A percentile compares a stretch with the other conserved stretches of the same genome.
These are phyloP conservation scores for Astragalus glycyphyllos DNA, from an alignment of 306 rosid species.

Conservation along the genomic window DNA sequence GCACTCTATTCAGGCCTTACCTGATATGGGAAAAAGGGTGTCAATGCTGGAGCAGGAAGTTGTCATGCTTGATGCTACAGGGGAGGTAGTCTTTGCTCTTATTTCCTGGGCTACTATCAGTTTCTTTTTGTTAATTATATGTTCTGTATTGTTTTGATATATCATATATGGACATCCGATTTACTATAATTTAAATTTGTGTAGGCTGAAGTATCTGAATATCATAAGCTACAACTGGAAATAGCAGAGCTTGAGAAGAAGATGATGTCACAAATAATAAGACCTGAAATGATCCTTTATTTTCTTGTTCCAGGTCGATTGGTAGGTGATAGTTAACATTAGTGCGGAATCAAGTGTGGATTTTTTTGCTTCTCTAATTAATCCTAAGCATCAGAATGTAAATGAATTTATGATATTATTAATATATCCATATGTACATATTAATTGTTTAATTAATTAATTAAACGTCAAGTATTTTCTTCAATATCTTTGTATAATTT, in stretches of 20 bases:
- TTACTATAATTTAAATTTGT: constrained; percentile 30
- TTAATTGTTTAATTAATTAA: not conserved
- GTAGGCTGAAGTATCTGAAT: constrained; percentile 90
- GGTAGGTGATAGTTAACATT: constrained; percentile 60
- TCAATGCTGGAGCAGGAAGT: constrained; percentile 89
- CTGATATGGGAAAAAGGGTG: constrained; percentile 85
- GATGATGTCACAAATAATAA: constrained; percentile 87
- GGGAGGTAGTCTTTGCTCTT: constrained; percentile 84
- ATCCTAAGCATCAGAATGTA: constrained; percentile 13
- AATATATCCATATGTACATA: not conserved
- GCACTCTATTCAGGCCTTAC: constrained; percentile 71
- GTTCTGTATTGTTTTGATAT: constrained; percentile 1
- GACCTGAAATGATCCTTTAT: constrained; percentile 88
- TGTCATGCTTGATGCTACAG: constrained; percentile 82
- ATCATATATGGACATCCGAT: constrained; percentile 9
- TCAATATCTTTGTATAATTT: constrained; percentile 12
- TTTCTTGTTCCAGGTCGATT: constrained; percentile 95
- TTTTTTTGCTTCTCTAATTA: constrained; percentile 13
- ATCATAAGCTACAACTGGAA: constrained; percentile 86
- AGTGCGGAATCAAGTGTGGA: constrained; percentile 1
- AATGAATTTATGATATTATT: constrained; percentile 19
- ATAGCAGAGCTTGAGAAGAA: constrained; percentile 84
- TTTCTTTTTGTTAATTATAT: constrained; percentile 37
- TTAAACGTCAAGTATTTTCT: constrained; percentile 8
- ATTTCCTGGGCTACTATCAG: no score